Percentiles rank a stretch among this genome's conserved stretches.
These are phyloP conservation scores for Phytophthora fragariae DNA, from an alignment of 352 stramenopile species.

Conservation along the genomic window DNA sequence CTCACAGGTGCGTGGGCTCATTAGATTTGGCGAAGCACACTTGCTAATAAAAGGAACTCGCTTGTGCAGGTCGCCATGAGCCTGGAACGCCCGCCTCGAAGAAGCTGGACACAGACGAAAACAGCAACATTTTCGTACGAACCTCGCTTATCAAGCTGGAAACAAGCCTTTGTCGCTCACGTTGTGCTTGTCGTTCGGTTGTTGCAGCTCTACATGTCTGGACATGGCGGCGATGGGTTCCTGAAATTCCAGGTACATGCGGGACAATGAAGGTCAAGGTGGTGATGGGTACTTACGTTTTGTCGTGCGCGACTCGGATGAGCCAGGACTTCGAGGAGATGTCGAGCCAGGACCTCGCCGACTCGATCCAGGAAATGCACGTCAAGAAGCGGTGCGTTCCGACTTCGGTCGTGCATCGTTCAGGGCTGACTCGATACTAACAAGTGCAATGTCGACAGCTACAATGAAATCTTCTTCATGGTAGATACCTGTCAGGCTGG, in stretches of 20 bases:
- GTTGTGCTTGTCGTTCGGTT: constrained; percentile 5
- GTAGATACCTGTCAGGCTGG: constrained; percentile 98
- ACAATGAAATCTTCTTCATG: constrained; percentile 97
- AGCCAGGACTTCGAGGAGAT: constrained; percentile 96
- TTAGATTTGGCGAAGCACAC: neutral
- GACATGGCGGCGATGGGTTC: constrained; percentile 97
- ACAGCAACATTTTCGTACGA: constrained; percentile 90
- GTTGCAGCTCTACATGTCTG: constrained; percentile 89
- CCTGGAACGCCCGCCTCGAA: constrained; percentile 90
- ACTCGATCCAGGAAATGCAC: constrained; percentile 95
- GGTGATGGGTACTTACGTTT: constrained; percentile 20
- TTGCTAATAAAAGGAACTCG: neutral
- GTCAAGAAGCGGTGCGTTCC: constrained; percentile 84
- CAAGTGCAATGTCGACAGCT: constrained; percentile 50
- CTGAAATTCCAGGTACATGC: constrained; percentile 96
- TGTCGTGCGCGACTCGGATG: constrained; percentile 2
- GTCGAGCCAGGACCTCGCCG: constrained; percentile 93
- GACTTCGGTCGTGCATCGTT: neutral
- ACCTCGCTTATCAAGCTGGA: constrained; percentile 35
- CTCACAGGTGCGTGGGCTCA: constrained; percentile 71
- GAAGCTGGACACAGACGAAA: constrained; percentile 89
- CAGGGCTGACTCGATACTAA: neutral
- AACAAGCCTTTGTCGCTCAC: constrained; percentile 39
- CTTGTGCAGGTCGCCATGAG: constrained; percentile 77
- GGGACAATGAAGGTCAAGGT: constrained; percentile 10